These are phyloP conservation scores for Lathyrus tuberosus DNA, from an alignment of 306 rosid species.

Conservation along the genomic window DNA sequence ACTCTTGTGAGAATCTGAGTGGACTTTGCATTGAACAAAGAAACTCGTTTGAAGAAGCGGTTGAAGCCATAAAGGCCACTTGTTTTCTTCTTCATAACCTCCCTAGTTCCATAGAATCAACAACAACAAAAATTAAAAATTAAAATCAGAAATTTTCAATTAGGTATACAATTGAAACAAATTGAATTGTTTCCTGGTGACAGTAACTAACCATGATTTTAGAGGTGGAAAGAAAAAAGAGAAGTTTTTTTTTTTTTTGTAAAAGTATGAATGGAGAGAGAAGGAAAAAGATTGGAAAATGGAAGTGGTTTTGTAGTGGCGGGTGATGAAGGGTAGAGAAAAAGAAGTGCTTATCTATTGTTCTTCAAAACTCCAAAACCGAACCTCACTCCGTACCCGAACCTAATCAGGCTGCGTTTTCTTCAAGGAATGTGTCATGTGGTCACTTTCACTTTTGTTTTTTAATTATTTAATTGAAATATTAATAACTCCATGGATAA, in stretches of 20 bases:
- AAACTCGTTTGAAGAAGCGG: constrained; percentile 64
- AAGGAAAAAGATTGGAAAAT: constrained; percentile 20
- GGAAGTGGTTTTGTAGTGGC: constrained; percentile 54
- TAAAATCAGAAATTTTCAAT: neutral
- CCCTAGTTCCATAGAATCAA: constrained; percentile 39
- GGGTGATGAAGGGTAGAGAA: constrained; percentile 45
- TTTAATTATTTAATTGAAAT: too few species aligned
- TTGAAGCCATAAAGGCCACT: constrained; percentile 71
- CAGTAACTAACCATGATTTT: constrained; percentile 53
- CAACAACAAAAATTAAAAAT: neutral
- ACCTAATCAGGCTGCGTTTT: constrained; percentile 45
- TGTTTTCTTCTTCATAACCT: constrained; percentile 42
- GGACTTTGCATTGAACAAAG: constrained; percentile 73
- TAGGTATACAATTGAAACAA: neutral
- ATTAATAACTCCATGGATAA: too few species aligned
- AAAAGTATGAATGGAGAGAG: constrained; percentile 23
- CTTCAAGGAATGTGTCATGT: constrained; percentile 44
- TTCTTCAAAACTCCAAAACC: constrained; percentile 54
- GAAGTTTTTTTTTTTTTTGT: constrained; percentile 34
- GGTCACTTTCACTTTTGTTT: constrained; percentile 34
- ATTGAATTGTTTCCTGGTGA: constrained; percentile 11
- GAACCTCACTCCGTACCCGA: constrained; percentile 52
- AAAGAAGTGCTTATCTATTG: constrained; percentile 42
- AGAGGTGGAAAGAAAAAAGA: constrained; percentile 28
- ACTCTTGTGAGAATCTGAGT: constrained; percentile 68